Base-by-base conservation (phyloP, 805 yeast species). In the Tetrapisispora arboricola region DNA sequence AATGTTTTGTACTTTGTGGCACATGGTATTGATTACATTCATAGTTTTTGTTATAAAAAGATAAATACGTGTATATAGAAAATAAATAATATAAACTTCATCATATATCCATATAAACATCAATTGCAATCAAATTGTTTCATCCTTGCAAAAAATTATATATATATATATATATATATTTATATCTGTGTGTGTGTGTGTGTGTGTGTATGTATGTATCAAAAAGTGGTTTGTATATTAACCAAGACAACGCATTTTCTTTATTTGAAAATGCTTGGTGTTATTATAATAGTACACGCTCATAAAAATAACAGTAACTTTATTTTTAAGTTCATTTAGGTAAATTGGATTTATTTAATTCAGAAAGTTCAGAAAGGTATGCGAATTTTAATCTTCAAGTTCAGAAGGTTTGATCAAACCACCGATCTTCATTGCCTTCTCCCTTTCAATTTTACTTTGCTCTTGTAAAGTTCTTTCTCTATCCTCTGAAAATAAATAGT, bases 371-470 rank as follows among this genome's bases (percentile, higher is more conserved):
- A n/a, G n/a, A n/a, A n/a, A n/a, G n/a, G n/a, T n/a, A n/a, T n/a
- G n/a, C 26, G 11, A 24, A 24, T 11, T 13, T 38, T 72, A 78
- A 56, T 88, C 96, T 50, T 84, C 95, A 76, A 90, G 74, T 54
- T 90, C 98, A 18, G 94, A 78, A 24, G 98, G 98, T 63, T 87
- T 90, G 57, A 92, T 68, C 60, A 90, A 72, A 38, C 98, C 98
- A 54, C 97, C 96, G 50, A 90, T 83, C 65, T 76, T 78, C 50
- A 82, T 69, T 39, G 94, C 96, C 53, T 75, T 78, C 63, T 85
- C 90, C 56, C 80, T 80, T 52, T 84, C 90, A 45, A 72, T 59
- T 58, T 72, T 75, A 48, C 70, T 73, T 58, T 78, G 80, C 61
- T 84, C 95, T 47, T 70, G 63, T 44, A 76, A 61, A 60, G 85